A percentile compares a stretch with the other conserved stretches of the same genome.
phyloP scores from a whole-genome alignment of 2,329 filamentous ascomycete species.

The Sphaerulina musiva region DNA sequence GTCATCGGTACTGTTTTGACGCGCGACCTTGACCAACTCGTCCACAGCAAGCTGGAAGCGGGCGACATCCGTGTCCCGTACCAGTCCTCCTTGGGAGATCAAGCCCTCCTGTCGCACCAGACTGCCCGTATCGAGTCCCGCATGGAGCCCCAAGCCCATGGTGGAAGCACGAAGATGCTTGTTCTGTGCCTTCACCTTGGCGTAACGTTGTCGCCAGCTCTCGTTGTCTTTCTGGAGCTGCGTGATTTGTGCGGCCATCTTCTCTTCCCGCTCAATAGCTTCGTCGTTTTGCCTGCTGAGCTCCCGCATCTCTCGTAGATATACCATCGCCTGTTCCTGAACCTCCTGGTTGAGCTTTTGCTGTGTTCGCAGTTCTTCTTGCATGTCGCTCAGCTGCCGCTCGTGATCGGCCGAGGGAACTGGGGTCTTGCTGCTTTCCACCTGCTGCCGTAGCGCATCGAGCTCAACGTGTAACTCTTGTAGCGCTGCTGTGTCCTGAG shows the following conservation, averaged over 20 bases:
- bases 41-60: conserved; percentile 94
- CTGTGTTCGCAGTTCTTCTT: conserved; percentile 66
- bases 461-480: conserved; percentile 19
- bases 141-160: conserved; percentile 59
- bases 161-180: conserved; percentile 75
- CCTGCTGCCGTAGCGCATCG: conserved; percentile 14
- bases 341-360: conserved; percentile 81
- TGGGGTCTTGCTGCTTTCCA: conserved; percentile 9
- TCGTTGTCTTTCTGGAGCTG: conserved; percentile 75
- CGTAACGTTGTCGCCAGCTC: conserved; percentile 86
- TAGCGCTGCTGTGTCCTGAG: conserved; percentile 36
- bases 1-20: conserved; percentile 63
- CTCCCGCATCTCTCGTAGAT: conserved; percentile 80
- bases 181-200: conserved; percentile 79
- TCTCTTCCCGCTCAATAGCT: conserved; percentile 74
- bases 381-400: conserved; percentile 52
- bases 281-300: conserved; percentile 74
- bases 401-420: conserved; percentile 51
- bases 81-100: conserved; percentile 60
- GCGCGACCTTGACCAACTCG: conserved; percentile 73
- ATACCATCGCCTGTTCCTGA: conserved; percentile 71
- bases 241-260: conserved; percentile 67
- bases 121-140: conserved; percentile 54
- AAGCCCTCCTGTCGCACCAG: conserved; percentile 57
- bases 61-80: conserved; percentile 88